These are phyloP conservation scores for Lasiodiplodia sp. DNA, from an alignment of 2,329 filamentous ascomycete species.

Conservation along the genomic window DNA sequence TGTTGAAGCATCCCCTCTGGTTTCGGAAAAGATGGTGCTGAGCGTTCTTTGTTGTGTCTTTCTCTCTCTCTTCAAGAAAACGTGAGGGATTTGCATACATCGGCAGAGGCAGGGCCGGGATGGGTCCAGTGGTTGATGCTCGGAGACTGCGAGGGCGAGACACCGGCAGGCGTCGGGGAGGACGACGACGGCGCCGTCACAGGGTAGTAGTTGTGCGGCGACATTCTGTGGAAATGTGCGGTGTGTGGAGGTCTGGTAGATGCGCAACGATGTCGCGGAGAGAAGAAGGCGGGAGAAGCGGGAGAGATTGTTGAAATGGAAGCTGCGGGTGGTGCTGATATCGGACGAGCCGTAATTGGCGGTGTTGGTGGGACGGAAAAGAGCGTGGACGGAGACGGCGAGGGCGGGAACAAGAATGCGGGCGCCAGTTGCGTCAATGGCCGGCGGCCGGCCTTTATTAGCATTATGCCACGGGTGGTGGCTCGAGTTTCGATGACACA, in stretches of 20 bases:
- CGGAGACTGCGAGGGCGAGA: constrained; percentile 8
- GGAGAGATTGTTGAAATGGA: neutral
- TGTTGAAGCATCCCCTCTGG: no score
- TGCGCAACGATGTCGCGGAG: neutral
- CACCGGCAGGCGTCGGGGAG: neutral
- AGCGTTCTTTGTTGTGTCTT: neutral
- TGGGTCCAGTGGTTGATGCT: constrained; percentile 42
- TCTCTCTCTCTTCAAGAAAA: neutral
- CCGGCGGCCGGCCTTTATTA: neutral
- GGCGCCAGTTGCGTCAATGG: neutral
- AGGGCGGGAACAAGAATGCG: neutral
- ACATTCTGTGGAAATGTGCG: constrained; percentile 11
- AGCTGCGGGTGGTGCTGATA: neutral
- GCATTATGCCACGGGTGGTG: neutral
- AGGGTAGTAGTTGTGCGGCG: constrained; percentile 21
- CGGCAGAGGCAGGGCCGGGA: constrained; percentile 62
- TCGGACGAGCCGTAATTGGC: neutral
- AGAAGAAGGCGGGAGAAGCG: neutral
- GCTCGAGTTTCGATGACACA: constrained; percentile 15
- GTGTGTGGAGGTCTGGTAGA: neutral
- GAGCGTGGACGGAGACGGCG: neutral
- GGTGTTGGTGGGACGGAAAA: neutral
- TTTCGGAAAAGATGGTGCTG: neutral
- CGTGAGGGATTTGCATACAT: constrained; percentile 38
- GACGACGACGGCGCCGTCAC: constrained; percentile 16